Conservation (phyloP, 2,329 filamentous ascomycete genomes). For the Cladorrhinum sp. region DNA sequence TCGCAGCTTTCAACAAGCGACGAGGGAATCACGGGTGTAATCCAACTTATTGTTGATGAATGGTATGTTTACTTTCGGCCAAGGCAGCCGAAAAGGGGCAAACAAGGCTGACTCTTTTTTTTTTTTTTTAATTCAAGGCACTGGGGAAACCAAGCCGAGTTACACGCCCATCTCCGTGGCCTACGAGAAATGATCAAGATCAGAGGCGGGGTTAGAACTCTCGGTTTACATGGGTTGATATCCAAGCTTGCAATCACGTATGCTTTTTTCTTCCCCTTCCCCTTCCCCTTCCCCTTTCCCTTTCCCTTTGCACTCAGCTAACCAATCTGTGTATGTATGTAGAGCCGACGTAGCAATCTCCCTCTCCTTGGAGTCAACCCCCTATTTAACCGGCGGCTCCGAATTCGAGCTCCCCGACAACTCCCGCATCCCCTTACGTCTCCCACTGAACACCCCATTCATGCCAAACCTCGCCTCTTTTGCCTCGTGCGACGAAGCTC, state of each 20-base stretch:
- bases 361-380: conserved; percentile 45
- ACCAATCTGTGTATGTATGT: neutral
- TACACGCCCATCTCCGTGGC: conserved; percentile 46
- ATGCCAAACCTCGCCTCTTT: conserved; percentile 43
- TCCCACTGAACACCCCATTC: conserved; percentile 48
- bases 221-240: conserved; percentile 47
- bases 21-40: conserved; percentile 45
- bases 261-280: conserved; percentile 3
- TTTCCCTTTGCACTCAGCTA: neutral
- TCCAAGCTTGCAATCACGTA: conserved; percentile 50
- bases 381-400: conserved; percentile 39
- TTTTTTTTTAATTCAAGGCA: conserved; percentile 12
- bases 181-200: conserved; percentile 47
- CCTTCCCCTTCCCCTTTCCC: neutral
- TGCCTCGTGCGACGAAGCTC: conserved; percentile 37
- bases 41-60: conserved; percentile 49
- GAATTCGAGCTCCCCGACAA: conserved; percentile 43
- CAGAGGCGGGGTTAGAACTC: conserved; percentile 44
- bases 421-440: conserved; percentile 39
- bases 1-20: conserved; percentile 40
- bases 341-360: conserved; percentile 49
- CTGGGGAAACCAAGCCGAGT: conserved; percentile 46
- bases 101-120: neutral
- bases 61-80: conserved; percentile 41
- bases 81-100: neutral